Conservation (phyloP, 2,329 filamentous ascomycete genomes). For the Penicillium sp. region DNA sequence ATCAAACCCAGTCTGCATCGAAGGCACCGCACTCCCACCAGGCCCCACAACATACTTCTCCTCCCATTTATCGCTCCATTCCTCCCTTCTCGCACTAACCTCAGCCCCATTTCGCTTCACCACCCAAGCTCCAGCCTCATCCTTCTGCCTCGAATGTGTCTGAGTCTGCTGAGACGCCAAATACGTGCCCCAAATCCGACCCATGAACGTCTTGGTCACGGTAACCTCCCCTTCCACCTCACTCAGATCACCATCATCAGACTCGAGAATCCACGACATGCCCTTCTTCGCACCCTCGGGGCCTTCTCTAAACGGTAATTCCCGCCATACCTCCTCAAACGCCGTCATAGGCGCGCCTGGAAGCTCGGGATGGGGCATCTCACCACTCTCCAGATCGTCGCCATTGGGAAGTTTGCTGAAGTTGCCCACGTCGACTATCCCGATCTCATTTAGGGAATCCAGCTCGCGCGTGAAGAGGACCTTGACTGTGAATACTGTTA, state of each 20-base stretch:
- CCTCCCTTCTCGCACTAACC: conserved; percentile 31
- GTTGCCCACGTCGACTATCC: conserved; percentile 32
- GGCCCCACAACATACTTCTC: conserved; percentile 20
- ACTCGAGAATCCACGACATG: conserved; percentile 32
- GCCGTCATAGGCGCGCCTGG: conserved; percentile 30
- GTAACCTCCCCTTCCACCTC: conserved; percentile 15
- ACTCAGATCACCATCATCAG: conserved; percentile 8
- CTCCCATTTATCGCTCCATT: conserved; percentile 21
- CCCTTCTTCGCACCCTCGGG: conserved; percentile 25
- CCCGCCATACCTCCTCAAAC: conserved; percentile 66
- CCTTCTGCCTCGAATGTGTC: conserved; percentile 9
- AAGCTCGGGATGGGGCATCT: conserved; percentile 38
- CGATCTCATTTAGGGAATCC: conserved; percentile 36
- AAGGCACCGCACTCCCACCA: conserved; percentile 16
- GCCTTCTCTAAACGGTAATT: conserved; percentile 36
- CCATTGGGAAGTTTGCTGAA: conserved; percentile 40
- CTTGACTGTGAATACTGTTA: conserved; percentile 21
- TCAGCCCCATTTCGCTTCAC: conserved; percentile 21
- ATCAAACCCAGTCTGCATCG: conserved; percentile 16
- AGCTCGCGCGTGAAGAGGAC: conserved; percentile 40
- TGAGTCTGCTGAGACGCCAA: conserved; percentile 28
- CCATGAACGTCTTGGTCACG: conserved; percentile 29
- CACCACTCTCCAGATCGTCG: conserved; percentile 38
- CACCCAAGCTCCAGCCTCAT: conserved; percentile 6
- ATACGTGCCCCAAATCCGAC: conserved; percentile 30